phyloP scores from a whole-genome alignment of 176 grass and related monocot species.

The Musa schizocarpa region DNA sequence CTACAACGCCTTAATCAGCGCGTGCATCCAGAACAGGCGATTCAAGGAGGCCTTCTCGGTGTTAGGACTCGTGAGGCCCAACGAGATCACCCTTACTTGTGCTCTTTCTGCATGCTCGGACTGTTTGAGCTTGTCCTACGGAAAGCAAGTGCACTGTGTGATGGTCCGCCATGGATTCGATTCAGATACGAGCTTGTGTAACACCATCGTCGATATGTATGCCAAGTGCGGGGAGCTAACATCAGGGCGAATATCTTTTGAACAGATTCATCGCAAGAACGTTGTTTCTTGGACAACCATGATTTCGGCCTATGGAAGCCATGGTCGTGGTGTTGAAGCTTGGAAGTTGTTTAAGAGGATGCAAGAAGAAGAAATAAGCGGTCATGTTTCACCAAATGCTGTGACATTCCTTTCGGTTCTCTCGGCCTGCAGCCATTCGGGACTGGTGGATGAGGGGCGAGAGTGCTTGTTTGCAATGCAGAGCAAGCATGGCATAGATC shows the following conservation, averaged over 20 bases:
- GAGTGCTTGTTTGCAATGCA: slow-evolving; percentile 38
- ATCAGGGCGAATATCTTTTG: slow-evolving; percentile 21
- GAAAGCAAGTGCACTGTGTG: slow-evolving; percentile 47
- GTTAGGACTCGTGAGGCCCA: slow-evolving; percentile 18
- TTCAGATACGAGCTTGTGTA: slow-evolving; percentile 45
- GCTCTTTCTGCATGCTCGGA: slow-evolving; percentile 44
- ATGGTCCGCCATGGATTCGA: slow-evolving; percentile 28
- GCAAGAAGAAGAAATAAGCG: slow-evolving; percentile 19
- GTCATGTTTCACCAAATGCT: slow-evolving; percentile 36
- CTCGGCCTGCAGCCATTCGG: slow-evolving; percentile 50
- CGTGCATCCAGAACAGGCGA: slow-evolving; percentile 33
- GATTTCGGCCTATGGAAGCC: slow-evolving; percentile 34
- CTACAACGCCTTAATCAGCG: slow-evolving; percentile 39
- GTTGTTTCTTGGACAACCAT: slow-evolving; percentile 64
- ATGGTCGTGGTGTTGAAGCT: slow-evolving; percentile 32
- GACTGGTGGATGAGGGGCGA: slow-evolving; percentile 44
- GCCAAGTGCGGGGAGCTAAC: slow-evolving; percentile 42
- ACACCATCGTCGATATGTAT: slow-evolving; percentile 62
- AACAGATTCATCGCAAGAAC: slow-evolving; percentile 34
- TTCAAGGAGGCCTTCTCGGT: slow-evolving; percentile 39
- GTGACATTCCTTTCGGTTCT: slow-evolving; percentile 51
- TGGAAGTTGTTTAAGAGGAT: slow-evolving; percentile 41
- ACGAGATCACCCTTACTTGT: slow-evolving; percentile 31
- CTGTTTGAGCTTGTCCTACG: slow-evolving; percentile 16
- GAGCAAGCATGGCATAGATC: slow-evolving; percentile 38